phyloP scores from a whole-genome alignment of 257 asterid species.

The Apocynum venetum region DNA sequence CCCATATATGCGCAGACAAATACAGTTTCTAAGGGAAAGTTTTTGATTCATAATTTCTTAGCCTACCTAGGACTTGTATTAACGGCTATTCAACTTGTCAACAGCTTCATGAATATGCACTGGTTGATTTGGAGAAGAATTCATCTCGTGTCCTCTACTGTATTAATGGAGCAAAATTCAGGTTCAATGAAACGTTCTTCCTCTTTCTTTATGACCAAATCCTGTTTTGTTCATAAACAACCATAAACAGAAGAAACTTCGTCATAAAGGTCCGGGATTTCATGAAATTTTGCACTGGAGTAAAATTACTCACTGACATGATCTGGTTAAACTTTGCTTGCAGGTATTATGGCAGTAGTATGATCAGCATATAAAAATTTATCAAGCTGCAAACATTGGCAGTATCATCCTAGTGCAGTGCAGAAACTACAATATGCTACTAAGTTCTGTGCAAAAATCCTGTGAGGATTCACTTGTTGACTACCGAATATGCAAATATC shows the following conservation, averaged over 20 bases:
- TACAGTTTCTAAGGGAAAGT: background rate
- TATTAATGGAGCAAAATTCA: background rate
- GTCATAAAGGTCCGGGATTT: background rate
- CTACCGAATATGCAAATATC: background rate
- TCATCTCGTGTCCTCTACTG: background rate
- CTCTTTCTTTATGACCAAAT: background rate
- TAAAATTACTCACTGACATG: background rate
- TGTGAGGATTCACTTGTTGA: background rate
- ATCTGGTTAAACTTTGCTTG: background rate
- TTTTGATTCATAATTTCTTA: background rate
- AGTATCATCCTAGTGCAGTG: background rate
- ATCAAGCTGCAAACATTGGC: background rate
- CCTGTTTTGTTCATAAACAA: background rate
- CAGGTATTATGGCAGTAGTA: background rate
- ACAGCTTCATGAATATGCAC: background rate
- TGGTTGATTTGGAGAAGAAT: background rate
- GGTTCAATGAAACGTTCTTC: background rate
- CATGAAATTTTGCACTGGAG: background rate
- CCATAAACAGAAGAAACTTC: background rate
- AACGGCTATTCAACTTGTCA: background rate
- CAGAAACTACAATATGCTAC: background rate
- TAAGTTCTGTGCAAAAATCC: background rate
- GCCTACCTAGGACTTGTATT: background rate
- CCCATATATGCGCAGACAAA: background rate
- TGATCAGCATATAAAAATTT: background rate